Evolutionary conservation across 208 protist genomes (phyloP), one percentile per base, ranked within the genome.

Genomic region (Porcisia hertigi): DNA sequence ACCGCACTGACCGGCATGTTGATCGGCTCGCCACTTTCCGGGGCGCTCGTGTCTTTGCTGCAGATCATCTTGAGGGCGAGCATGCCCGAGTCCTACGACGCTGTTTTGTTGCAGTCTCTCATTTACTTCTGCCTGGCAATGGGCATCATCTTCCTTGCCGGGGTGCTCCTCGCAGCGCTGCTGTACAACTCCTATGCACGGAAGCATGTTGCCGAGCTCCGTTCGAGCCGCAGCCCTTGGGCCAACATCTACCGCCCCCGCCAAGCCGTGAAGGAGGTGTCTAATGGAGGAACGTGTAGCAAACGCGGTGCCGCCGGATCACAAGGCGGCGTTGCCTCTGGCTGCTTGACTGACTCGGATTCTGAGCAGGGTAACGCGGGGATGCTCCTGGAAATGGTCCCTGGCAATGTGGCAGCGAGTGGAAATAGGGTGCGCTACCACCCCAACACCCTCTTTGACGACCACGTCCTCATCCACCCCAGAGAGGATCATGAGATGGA

Each of bases 61-160:
- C 89, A 94, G 75, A 91, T 96, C 45, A 85, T 93, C 59, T 87
- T 95, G 43, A 90, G 89, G 69, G 91, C 69, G 23, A 69, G 82
- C 47, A 93, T 96, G 90, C 47, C 82, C 4, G 73, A 84, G 66
- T 83, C 76, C 58, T 91, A 88, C 81, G 81, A 77, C 43, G 73
- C 77, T 3, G 76, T 90, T 16, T 80, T 85, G 30, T 79, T 71
- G 30, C 88, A 94, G 79, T 90, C 88, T 11, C 75, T 88, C 57
- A 87, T 97, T 34, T 97, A 96, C 81, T 97, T 96, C 65, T 86
- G 78, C 58, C 45, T 94, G 43, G 81, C 88, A 23, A 73, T 95
- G 36, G 80, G 72, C 14, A 93, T 94, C 76, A 89, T 97, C 77
- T 73, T 88, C 75, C 9, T 88, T 52, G 59, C 82, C 8, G 76